A percentile compares a stretch with the other conserved stretches of the same genome.
Evolutionary conservation across 2,329 filamentous ascomycete genomes (phyloP).

Genomic region (Corniculantispora saksenae): DNA sequence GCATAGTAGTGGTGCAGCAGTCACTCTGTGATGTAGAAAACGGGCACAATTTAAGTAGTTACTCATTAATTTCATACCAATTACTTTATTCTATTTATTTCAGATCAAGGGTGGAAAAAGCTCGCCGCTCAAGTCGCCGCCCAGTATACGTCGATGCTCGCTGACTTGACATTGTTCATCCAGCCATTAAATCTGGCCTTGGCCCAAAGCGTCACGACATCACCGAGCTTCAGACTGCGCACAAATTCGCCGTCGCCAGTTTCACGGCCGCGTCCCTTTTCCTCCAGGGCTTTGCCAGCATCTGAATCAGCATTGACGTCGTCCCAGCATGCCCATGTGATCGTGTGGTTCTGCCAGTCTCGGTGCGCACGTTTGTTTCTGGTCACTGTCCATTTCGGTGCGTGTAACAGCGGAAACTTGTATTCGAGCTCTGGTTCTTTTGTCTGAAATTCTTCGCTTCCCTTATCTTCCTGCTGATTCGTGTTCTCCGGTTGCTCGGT

Average conservation of each 20-base stretch:
- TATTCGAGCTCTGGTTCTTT: constrained; percentile 30
- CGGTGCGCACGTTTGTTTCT: constrained; percentile 43
- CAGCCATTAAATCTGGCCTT: constrained; percentile 58
- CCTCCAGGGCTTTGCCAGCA: constrained; percentile 39
- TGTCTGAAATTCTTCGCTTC: neutral
- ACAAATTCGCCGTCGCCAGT: constrained; percentile 59
- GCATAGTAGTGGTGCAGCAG: neutral
- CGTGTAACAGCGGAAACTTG: constrained; percentile 38
- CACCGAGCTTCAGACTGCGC: constrained; percentile 56
- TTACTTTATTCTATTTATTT: neutral
- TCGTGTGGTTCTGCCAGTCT: constrained; percentile 41
- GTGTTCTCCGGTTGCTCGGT: neutral
- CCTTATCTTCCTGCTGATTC: neutral
- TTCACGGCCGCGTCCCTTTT: constrained; percentile 49
- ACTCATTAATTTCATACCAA: neutral
- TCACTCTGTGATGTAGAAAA: neutral
- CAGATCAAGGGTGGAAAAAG: too few relatives aligned
- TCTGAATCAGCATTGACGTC: constrained; percentile 44
- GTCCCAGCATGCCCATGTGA: constrained; percentile 58
- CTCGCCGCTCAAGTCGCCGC: constrained; percentile 40
- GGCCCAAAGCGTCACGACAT: constrained; percentile 63
- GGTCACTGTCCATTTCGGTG: constrained; percentile 47
- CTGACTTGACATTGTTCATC: constrained; percentile 51
- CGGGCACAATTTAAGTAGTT: neutral
- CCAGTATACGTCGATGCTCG: constrained; percentile 61